Conservation (phyloP, 2,329 filamentous ascomycete genomes). For the Pseudocercospora macadamiae region DNA sequence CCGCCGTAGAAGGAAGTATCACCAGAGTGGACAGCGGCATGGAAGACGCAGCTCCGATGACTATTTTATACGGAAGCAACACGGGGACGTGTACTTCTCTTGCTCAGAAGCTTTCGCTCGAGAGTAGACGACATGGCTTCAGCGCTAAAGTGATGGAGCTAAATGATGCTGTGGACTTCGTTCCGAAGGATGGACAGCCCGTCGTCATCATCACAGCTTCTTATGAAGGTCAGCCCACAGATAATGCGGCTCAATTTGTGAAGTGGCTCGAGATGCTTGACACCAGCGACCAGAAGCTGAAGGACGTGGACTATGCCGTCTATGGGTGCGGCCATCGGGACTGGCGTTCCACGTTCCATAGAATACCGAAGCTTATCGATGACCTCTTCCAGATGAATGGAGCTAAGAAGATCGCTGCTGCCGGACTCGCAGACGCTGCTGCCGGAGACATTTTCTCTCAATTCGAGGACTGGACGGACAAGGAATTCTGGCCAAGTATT, state of each 20-base stretch:
- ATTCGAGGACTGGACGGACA: constrained; percentile 43
- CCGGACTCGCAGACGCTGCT: constrained; percentile 47
- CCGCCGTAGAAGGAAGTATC: neutral
- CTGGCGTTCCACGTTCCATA: constrained; percentile 64
- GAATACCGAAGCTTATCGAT: constrained; percentile 66
- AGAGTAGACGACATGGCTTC: neutral
- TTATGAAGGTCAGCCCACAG: constrained; percentile 72
- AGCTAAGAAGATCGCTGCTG: constrained; percentile 38
- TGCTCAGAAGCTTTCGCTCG: neutral
- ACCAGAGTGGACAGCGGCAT: constrained; percentile 31
- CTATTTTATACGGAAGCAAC: constrained; percentile 72
- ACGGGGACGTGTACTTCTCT: constrained; percentile 46
- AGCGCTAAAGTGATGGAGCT: neutral
- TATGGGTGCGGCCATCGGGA: constrained; percentile 69
- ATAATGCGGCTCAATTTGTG: constrained; percentile 71
- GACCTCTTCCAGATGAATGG: constrained; percentile 55
- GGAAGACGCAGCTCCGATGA: constrained; percentile 52
- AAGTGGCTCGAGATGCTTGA: constrained; percentile 65
- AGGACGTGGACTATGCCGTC: constrained; percentile 66
- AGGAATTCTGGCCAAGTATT: constrained; percentile 11
- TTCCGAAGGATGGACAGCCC: neutral
- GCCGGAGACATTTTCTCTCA: constrained; percentile 44
- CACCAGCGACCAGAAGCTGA: constrained; percentile 23
- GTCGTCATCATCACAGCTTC: constrained; percentile 47
- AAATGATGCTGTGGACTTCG: neutral